A percentile compares a stretch with the other conserved stretches of the same genome.
These are phyloP conservation scores for Cutaneotrichosporon arboriforme DNA, from an alignment of 1,284 basidiomycete species.

Conservation along the genomic window DNA sequence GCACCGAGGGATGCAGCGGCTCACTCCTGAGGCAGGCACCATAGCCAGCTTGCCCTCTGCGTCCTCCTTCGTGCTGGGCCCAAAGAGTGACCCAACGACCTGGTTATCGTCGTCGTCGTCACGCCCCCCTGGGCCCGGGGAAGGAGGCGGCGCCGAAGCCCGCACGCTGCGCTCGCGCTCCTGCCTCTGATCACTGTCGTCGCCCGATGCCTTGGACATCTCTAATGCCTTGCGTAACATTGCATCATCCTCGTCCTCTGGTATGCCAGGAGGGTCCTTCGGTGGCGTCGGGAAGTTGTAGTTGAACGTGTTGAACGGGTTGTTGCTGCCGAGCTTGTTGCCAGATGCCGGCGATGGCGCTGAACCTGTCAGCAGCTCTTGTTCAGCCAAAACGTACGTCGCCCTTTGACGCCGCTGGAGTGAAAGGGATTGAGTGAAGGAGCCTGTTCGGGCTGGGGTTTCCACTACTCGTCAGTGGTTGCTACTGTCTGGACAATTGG, in stretches of 20 bases:
- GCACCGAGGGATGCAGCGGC: neutral
- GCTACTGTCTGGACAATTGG: neutral
- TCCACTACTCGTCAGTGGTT: constrained; percentile 7
- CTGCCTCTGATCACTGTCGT: neutral
- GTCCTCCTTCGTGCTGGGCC: constrained; percentile 37
- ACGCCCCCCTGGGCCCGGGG: constrained; percentile 13
- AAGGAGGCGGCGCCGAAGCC: constrained; percentile 38
- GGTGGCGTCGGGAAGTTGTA: constrained; percentile 51
- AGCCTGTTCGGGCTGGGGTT: neutral
- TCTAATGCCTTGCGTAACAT: constrained; percentile 18
- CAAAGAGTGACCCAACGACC: constrained; percentile 24
- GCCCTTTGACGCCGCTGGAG: neutral
- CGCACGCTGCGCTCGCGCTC: constrained; percentile 35
- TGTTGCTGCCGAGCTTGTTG: constrained; percentile 7
- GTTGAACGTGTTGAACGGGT: constrained; percentile 45
- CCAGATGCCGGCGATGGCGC: neutral
- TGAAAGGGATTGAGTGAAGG: neutral
- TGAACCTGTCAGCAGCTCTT: constrained; percentile 1
- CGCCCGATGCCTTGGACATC: constrained; percentile 13
- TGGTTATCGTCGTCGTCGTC: constrained; percentile 2
- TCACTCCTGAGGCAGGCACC: constrained; percentile 6
- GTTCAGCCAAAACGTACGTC: neutral
- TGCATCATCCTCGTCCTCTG: constrained; percentile 20
- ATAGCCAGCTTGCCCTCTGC: constrained; percentile 29
- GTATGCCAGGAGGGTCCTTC: neutral